A percentile compares a stretch with the other conserved stretches of the same genome.
These are phyloP conservation scores for Cladophialophora chaetospira DNA, from an alignment of 2,329 filamentous ascomycete species.

Conservation along the genomic window DNA sequence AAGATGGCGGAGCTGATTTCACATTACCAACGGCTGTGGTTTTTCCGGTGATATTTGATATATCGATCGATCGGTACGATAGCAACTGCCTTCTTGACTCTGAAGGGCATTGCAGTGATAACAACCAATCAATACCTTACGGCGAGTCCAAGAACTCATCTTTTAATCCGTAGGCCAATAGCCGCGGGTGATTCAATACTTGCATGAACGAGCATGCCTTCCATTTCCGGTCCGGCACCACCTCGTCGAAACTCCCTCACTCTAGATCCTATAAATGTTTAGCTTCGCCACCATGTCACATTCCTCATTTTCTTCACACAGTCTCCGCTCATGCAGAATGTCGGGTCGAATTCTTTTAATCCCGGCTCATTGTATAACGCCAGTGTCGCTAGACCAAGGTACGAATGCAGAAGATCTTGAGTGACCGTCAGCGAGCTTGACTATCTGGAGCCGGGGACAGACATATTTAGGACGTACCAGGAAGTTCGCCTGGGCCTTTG, in stretches of 20 bases:
- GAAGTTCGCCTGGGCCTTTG: constrained; percentile 67
- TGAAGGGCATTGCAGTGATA: too few species aligned
- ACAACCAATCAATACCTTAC: too few species aligned
- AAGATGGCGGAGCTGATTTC: background rate
- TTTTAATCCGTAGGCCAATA: too few species aligned
- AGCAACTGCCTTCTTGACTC: too few species aligned
- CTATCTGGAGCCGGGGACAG: background rate
- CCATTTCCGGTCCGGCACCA: too few species aligned
- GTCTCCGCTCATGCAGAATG: constrained; percentile 69
- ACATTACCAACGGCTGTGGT: background rate
- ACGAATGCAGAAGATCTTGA: constrained; percentile 79
- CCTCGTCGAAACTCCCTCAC: too few species aligned
- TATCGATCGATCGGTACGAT: too few species aligned
- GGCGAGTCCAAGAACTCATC: too few species aligned
- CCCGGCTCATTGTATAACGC: constrained; percentile 70
- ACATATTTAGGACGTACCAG: constrained; percentile 11
- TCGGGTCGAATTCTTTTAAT: constrained; percentile 71
- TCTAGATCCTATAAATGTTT: constrained; percentile 1
- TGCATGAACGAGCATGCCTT: too few species aligned
- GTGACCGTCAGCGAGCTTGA: constrained; percentile 31
- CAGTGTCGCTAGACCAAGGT: constrained; percentile 80
- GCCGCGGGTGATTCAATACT: too few species aligned
- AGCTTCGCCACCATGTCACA: constrained; percentile 42
- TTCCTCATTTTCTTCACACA: constrained; percentile 44
- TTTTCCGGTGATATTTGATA: background rate